Evolutionary conservation across 2,329 filamentous ascomycete species (phyloP).

Genomic region (Fusarium sp.): DNA sequence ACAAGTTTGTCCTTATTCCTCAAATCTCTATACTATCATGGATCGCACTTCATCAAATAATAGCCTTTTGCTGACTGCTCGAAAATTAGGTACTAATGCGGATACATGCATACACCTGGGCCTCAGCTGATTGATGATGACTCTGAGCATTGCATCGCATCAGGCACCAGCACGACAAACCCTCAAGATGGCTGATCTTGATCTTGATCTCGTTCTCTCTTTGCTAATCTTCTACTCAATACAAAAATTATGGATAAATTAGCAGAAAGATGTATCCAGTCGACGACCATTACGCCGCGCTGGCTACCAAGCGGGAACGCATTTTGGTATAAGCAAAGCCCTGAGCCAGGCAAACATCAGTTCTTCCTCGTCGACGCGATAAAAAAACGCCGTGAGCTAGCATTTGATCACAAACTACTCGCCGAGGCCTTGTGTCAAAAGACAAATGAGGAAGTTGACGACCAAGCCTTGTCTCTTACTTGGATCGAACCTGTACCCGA

Average conservation of each 20-base stretch:
- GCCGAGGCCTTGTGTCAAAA: slow-evolving; percentile 30
- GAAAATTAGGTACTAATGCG: no score
- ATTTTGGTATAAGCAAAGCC: slow-evolving; percentile 46
- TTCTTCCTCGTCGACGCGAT: slow-evolving; percentile 41
- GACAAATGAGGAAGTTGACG: slow-evolving; percentile 15
- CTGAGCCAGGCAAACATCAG: slow-evolving; percentile 18
- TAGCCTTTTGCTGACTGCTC: no score
- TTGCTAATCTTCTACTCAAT: rapidly evolving
- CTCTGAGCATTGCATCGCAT: neutral
- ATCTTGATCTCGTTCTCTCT: rapidly evolving
- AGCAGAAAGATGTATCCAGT: slow-evolving; percentile 16
- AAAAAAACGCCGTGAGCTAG: slow-evolving; percentile 17
- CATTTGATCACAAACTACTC: slow-evolving; percentile 44
- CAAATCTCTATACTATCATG: no score
- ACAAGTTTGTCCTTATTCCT: no score
- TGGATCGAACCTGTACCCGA: slow-evolving; percentile 39
- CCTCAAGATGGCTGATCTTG: neutral
- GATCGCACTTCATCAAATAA: no score
- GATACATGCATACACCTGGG: no score
- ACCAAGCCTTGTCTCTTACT: slow-evolving; percentile 35
- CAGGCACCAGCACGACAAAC: slow-evolving; percentile 12
- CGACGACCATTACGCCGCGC: slow-evolving; percentile 33
- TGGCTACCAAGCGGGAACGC: slow-evolving; percentile 39
- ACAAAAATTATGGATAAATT: neutral
- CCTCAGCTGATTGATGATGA: slow-evolving; percentile 27